Evolutionary conservation across 495 filamentous ascomycete species (phyloP), one percentile per base, ranked within the genome.

Genomic region (Podospora sp.): DNA sequence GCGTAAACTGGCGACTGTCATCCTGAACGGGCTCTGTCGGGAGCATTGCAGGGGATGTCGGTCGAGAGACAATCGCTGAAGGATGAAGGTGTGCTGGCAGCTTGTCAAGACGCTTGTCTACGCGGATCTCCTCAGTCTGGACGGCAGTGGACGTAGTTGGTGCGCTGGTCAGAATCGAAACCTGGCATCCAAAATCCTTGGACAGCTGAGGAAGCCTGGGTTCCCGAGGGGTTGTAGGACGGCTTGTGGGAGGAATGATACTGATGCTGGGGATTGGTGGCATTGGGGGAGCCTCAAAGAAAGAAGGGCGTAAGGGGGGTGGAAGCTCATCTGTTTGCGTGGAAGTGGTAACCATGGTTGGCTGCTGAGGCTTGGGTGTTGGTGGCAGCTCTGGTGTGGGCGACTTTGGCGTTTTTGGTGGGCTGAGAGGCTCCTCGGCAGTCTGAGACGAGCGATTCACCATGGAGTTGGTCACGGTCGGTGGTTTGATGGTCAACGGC

Each of bases 121-220:
- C 83, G 53, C 88, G 82, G 67, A 97, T 96, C 67, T 90, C 89
- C 64, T 97, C 93, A 11, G 95, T 99, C 81, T 99, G 96, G 52
- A 96, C 86, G 4, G 91, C 89, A 20, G 86, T 71, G 18, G 92
- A 92, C 51, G 85, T 85, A 14, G 86, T 89, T 7, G 82, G 73
- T 14, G 77, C 71, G 65, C 76, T 70, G 70, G 70, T 67, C 16
- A 78, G 66, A 46, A 85, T 70, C 11, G 78, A 78, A 35, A 84
- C 84, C 63, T 87, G 85, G 67, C 83, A 86, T n/a, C 83, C 84
- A 33, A 82, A 76, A 72, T 88, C 83, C 65, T 85, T 89, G 65
- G 76, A 76, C 66, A 85, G 75, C 66, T 82, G 85, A 40, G 86
- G 86, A 25, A 86, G 79, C 4, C 78, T 74, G 25, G 84, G 81